Evolutionary conservation across 2,329 filamentous ascomycete genomes (phyloP), one percentile per base, ranked within the genome.

Genomic region (Alternaria sp.): DNA sequence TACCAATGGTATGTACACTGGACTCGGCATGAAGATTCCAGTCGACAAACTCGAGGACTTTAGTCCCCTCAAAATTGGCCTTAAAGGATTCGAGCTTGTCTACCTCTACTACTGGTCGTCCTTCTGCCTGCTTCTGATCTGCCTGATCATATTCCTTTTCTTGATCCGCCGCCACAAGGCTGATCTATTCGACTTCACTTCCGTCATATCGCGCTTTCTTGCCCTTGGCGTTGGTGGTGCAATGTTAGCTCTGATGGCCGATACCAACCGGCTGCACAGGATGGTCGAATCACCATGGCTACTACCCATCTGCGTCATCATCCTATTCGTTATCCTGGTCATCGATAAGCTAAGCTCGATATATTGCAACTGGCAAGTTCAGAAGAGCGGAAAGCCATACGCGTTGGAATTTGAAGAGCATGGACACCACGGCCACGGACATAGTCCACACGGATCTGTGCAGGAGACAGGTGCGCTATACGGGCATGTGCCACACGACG

Each of bases 181-280:
- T 56, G 79, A 81, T 59, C 53, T 77, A 14, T 81, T 78, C 67
- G 79, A 81, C 63, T 77, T 71, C 57, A 74, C 77, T 16, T 76
- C 76, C 22, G 66, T 80, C 52, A 70, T 75, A 34, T 49, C 70
- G 11, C 75, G 77, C 20, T 59, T 71, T 30, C 51, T 73, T 9
- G 68, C 73, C 2, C 61, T 76, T 1, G 62, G 63, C 4, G 67
- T 73, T 16, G 73, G 78, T 18, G 65, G 55, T 7, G 62, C 67
- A 0, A 63, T 79, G 56, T 61, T 80, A n/a, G 74, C 64, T 7
- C 51, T 79, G 20, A 68, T 72, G 43, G 62, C 69, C 24, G 67
- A 72, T 54, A 60, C 68, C 14, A 41, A 61, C 20, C 51, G 60
- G 5, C 61, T 74, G 1, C 70, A 71, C 51, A 46, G 58, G 6